Evolutionary conservation across 768 basidiomycete species (phyloP), one percentile per base, ranked within the genome.

Genomic region (Lactarius quietus): DNA sequence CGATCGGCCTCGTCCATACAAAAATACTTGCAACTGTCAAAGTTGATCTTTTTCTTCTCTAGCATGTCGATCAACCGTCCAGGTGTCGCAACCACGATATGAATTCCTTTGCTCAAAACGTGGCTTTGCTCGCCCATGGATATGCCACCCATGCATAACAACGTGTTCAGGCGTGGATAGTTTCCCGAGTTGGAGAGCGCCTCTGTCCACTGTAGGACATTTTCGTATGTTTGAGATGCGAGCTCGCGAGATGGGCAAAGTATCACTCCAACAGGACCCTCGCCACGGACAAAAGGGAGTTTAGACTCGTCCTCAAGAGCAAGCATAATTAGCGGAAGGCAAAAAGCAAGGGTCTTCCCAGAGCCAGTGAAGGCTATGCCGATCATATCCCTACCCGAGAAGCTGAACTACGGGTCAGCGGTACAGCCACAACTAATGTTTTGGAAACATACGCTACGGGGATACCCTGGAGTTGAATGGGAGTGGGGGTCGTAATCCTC

Each of bases 1-100:
- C 97, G 82, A 77, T 99, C 97, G 0, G 97, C 97, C 77, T 99
- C 97, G 77, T 99, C 97, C 93, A 99, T 95, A 74, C 95, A 98
- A 14, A 99, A 78, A 74, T 86, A 97, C 80, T 93, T 95, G 88
- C 95, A 98, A 68, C 88, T 89, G 67, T 91, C 90, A 74, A 98
- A 90, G 6, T 89, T 93, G 71, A 99, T 92, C 68, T 87, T 84
- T 76, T 86, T 92, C 81, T 98, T 98, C 76, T 97, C 95, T 69
- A 99, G 77, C 93, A 99, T 96, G 76, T 99, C 97, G 68, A 98
- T 98, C 60, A 98, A 80, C 59, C 97, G 84, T 20, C 97, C 97
- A 0, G 97, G 97, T 0, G 97, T 99, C 3, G 97, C 97, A 29
- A 98, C 92, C 57, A 97, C 93, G 70, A 98, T 87, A 74, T 99